These are phyloP conservation scores for Ascochyta pisi DNA, from an alignment of 2,329 filamentous ascomycete genomes.

Conservation along the genomic window DNA sequence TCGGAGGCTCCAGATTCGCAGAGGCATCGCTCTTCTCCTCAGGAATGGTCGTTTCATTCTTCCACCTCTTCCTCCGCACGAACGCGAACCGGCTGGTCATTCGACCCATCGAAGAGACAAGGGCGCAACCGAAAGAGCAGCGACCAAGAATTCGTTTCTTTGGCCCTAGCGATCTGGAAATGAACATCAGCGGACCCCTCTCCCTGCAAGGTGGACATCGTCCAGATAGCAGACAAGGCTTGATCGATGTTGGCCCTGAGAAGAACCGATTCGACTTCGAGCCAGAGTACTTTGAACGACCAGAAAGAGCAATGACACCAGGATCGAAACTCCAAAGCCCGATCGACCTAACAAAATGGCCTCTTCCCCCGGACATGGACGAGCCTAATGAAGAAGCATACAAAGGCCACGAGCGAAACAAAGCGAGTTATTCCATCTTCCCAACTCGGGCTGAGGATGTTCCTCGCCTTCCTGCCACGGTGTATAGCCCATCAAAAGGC, in stretches of 20 bases:
- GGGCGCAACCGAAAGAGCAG: conserved; percentile 49
- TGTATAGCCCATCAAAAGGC: conserved; percentile 43
- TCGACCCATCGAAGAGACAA: conserved; percentile 56
- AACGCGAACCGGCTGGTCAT: conserved; percentile 66
- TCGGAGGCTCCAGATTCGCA: conserved; percentile 67
- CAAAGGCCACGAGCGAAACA: conserved; percentile 33
- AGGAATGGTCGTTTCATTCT: conserved; percentile 68
- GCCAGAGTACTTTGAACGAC: conserved; percentile 41
- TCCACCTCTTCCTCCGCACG: conserved; percentile 72
- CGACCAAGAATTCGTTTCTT: conserved; percentile 58
- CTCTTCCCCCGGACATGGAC: conserved; percentile 40
- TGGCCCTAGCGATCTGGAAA: conserved; percentile 52
- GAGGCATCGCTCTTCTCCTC: conserved; percentile 71
- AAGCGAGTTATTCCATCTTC: conserved; percentile 49
- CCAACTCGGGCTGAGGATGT: conserved; percentile 49
- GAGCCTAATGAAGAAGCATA: conserved; percentile 27
- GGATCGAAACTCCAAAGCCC: conserved; percentile 36
- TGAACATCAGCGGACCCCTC: conserved; percentile 51
- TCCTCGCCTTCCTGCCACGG: conserved; percentile 48
- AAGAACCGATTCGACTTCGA: conserved; percentile 48
- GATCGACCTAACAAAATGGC: conserved; percentile 47
- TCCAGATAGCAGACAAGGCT: conserved; percentile 44
- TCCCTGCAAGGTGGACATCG: conserved; percentile 42
- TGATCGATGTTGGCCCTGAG: conserved; percentile 47
- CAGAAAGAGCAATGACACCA: conserved; percentile 42